Conservation (phyloP, 305 asterid species). For the Rubia occidens region DNA sequence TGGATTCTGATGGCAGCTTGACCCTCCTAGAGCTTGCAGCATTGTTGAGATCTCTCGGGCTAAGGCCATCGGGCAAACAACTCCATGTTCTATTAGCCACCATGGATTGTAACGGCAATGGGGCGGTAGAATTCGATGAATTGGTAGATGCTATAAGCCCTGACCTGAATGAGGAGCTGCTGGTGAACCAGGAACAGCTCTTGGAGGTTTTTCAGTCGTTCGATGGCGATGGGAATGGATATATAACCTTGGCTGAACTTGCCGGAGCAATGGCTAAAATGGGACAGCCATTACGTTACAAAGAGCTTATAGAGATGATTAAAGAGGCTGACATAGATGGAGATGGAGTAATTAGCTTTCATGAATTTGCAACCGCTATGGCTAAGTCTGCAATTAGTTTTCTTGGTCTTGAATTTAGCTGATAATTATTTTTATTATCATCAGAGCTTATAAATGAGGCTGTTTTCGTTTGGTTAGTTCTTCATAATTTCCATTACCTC, state of each 20-base stretch:
- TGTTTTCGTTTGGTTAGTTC: neutral
- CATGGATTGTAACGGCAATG: slow-evolving; percentile 52
- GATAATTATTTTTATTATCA: neutral
- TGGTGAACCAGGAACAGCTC: slow-evolving; percentile 36
- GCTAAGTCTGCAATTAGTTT: slow-evolving; percentile 38
- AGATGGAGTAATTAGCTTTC: slow-evolving; percentile 51
- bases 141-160: slow-evolving; percentile 42
- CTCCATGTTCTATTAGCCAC: slow-evolving; percentile 34
- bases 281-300: slow-evolving; percentile 47
- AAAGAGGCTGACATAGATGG: slow-evolving; percentile 52
- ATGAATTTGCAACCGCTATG: slow-evolving; percentile 40
- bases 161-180: slow-evolving; percentile 30
- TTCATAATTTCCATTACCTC: neutral
- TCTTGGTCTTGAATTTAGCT: slow-evolving; percentile 27
- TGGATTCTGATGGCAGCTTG: slow-evolving; percentile 58
- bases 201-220: slow-evolving; percentile 42
- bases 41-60: slow-evolving; percentile 48
- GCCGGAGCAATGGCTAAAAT: slow-evolving; percentile 57
- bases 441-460: neutral
- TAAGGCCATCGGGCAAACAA: slow-evolving; percentile 45
- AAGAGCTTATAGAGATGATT: slow-evolving; percentile 46
- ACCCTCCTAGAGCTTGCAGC: slow-evolving; percentile 55
- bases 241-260: slow-evolving; percentile 44
- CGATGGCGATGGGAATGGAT: slow-evolving; percentile 55
- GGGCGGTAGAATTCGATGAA: slow-evolving; percentile 46